These are phyloP conservation scores for Curvularia hawaiiensis DNA, from an alignment of 2,329 filamentous ascomycete genomes.

Conservation along the genomic window DNA sequence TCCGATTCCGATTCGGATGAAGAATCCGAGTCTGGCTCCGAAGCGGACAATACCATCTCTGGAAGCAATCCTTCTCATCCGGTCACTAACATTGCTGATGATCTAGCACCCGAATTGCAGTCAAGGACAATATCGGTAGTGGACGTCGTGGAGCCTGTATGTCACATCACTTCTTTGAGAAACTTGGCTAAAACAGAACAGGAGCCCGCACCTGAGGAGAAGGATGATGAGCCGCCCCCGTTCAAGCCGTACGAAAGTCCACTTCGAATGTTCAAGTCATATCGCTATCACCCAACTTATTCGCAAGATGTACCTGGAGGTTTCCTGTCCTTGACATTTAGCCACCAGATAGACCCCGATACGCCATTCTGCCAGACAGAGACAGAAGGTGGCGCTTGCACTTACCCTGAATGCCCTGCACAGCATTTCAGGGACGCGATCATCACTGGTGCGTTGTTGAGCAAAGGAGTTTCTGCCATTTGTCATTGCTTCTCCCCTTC, in stretches of 20 bases:
- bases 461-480: constrained; percentile 23
- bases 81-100: constrained; percentile 38
- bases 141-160: constrained; percentile 25
- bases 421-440: constrained; percentile 81
- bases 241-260: constrained; percentile 80
- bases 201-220: constrained; percentile 17
- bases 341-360: constrained; percentile 81
- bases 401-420: constrained; percentile 71
- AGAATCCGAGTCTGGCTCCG: constrained; percentile 23
- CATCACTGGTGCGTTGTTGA: constrained; percentile 71
- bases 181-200: constrained; percentile 26
- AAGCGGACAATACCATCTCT: constrained; percentile 15
- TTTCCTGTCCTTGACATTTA: constrained; percentile 89
- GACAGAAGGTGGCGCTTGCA: constrained; percentile 72
- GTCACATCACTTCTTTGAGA: constrained; percentile 12
- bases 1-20: constrained; percentile 30
- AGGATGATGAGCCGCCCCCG: constrained; percentile 29
- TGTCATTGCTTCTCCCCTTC: constrained; percentile 37
- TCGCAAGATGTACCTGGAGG: constrained; percentile 72
- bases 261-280: constrained; percentile 81
- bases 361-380: constrained; percentile 79
- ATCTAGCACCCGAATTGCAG: constrained; percentile 50
- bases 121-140: constrained; percentile 19
- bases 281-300: constrained; percentile 85
- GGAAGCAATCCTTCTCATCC: constrained; percentile 17